Conservation (phyloP, 306 rosid genomes). For the Sphenostylis stenocarpa region DNA sequence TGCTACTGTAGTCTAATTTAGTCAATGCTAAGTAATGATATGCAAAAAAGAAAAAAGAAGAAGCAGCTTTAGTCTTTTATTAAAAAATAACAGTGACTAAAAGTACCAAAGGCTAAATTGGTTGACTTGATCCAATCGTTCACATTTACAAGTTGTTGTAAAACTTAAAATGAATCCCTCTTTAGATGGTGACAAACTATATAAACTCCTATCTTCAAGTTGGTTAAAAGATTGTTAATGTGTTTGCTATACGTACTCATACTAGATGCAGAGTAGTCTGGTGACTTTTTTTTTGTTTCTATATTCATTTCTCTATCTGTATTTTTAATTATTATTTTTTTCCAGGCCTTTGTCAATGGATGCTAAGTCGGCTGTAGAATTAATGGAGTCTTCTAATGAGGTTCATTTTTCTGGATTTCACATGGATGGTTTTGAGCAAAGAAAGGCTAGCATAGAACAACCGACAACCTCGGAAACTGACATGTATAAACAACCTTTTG, state of each 20-base stretch:
- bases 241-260: background rate
- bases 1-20: constrained; percentile 5
- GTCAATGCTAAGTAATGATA: constrained; percentile 3
- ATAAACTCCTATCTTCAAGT: background rate
- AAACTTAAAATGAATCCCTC: background rate
- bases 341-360: constrained; percentile 60
- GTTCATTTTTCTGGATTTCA: constrained; percentile 99
- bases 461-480: constrained; percentile 68
- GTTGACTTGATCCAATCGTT: constrained; percentile 21
- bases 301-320: background rate
- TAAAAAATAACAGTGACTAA: background rate
- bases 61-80: background rate
- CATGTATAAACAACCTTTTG: constrained; percentile 80
- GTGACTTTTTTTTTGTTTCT: background rate
- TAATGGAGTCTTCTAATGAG: constrained; percentile 87
- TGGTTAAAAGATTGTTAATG: background rate
- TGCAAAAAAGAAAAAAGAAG: background rate
- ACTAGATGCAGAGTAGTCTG: background rate
- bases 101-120: background rate
- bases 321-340: constrained; percentile 18
- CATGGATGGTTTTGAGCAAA: constrained; percentile 75
- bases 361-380: constrained; percentile 67
- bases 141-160: constrained; percentile 1
- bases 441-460: constrained; percentile 50
- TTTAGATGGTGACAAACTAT: constrained; percentile 5